Base-by-base conservation (phyloP, 495 filamentous ascomycete genomes). In the Talaromyces proteolyticus region DNA sequence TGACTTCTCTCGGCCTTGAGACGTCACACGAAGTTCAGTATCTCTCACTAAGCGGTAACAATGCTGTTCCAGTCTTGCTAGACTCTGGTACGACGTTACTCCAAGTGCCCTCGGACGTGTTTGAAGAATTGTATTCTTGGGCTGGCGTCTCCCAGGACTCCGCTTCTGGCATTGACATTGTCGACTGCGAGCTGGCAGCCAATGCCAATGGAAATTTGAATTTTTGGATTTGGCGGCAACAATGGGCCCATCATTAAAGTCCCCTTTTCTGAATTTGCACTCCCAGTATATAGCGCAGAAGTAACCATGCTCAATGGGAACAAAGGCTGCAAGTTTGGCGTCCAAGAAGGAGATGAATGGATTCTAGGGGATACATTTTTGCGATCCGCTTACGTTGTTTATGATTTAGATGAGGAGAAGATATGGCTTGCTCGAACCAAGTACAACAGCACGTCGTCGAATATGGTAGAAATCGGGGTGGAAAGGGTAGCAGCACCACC, bases 321-420 rank as follows among this genome's bases (percentile, higher is more conserved):
- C 4, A 45, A 21, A 0, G 54, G 42, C 19, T 58, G 56, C 40
- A 6, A 34, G 2, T 47, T 56, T 20, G 55, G 50, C 22, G 11
- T 59, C 16, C 78, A 17, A 75, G 81, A 10, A 79, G 74, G 4
- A 51, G 58, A 14, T 24, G 39, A 14, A 3, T 44, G 20, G 10
- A 25, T 57, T 24, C 36, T 57, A 10, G 87, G 87, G 12, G 87
- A 90, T 61, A 90, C 87, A 0, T 91, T 91, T 68, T 74, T 91
- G 7, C 73, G 87, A 24, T 83, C 79, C 10, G 86, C 87, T 2
- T 91, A 91, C 57, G 76, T 89, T 10, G 87, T 91, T 3, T 90
- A 86, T 57, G 84, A 90, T 55, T 65, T 90, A 25, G 74, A 73
- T 7, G 87, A 84, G 57, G 83, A 88, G 64, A 66, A 81, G 63